phyloP scores from a whole-genome alignment of 192 early-diverging fungal species.

The Linnemannia elongata region DNA sequence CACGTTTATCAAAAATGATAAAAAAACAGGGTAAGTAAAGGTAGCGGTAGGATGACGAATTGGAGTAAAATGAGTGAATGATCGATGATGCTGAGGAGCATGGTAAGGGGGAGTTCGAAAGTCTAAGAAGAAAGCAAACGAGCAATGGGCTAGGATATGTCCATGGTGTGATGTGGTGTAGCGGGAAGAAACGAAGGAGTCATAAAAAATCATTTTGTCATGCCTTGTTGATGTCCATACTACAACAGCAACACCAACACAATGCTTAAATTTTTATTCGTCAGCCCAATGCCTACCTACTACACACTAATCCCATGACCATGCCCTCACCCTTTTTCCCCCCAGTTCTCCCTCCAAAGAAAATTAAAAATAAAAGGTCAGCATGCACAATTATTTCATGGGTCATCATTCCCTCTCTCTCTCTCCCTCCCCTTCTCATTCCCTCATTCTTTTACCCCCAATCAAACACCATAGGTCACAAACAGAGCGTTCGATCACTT shows the following conservation, averaged over 20 bases:
- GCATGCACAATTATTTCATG: background rate
- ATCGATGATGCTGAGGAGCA: background rate
- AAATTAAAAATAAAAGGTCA: background rate
- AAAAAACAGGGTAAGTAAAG: background rate
- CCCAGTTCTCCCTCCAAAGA: too few species aligned
- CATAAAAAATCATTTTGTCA: too few species aligned
- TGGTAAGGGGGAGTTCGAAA: background rate
- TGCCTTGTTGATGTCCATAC: too few species aligned
- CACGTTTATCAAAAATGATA: background rate
- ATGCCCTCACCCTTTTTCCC: background rate
- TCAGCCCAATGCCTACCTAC: too few species aligned
- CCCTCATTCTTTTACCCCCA: too few species aligned
- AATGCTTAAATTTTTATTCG: too few species aligned
- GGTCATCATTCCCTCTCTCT: background rate
- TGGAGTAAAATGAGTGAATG: background rate
- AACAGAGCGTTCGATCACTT: too few species aligned
- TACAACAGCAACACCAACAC: too few species aligned
- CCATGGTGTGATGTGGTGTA: background rate
- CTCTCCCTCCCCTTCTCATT: background rate
- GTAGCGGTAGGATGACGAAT: background rate
- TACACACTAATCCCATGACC: background rate
- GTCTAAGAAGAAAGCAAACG: background rate
- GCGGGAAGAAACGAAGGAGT: background rate
- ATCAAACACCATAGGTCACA: too few species aligned
- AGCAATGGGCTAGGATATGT: background rate